phyloP scores from a whole-genome alignment of 2,329 filamentous ascomycete species.

The Colletotrichum tabaci region DNA sequence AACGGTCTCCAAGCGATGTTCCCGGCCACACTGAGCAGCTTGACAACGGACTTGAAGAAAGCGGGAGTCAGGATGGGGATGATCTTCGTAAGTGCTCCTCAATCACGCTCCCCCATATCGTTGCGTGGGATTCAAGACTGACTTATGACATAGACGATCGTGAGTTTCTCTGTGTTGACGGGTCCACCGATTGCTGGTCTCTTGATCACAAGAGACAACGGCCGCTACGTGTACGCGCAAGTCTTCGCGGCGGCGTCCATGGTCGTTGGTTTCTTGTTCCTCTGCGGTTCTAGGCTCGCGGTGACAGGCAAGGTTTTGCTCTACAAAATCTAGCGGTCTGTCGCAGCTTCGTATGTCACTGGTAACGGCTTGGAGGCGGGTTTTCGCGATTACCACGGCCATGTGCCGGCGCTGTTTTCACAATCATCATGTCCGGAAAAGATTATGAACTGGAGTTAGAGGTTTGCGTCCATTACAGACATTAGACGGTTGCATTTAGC shows the following conservation, averaged over 20 bases:
- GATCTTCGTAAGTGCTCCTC: slow-evolving; percentile 57
- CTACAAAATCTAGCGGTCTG: neutral
- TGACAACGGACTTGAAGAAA: slow-evolving; percentile 66
- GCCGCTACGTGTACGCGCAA: neutral
- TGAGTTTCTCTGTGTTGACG: slow-evolving; percentile 66
- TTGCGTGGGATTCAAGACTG: neutral
- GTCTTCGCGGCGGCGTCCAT: neutral
- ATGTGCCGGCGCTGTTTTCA: too few relatives aligned
- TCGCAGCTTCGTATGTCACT: neutral
- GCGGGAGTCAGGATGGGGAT: slow-evolving; percentile 70
- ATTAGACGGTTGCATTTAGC: too few relatives aligned
- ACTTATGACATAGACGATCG: slow-evolving; percentile 54
- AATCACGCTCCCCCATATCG: neutral
- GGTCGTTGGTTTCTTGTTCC: neutral
- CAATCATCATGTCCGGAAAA: too few relatives aligned
- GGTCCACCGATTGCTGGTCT: slow-evolving; percentile 67
- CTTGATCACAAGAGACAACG: slow-evolving; percentile 54
- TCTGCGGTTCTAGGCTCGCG: neutral
- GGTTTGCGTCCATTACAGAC: too few relatives aligned
- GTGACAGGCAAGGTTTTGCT: slow-evolving; percentile 1
- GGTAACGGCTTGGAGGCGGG: neutral
- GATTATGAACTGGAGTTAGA: too few relatives aligned
- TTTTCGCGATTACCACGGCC: neutral
- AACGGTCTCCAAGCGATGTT: slow-evolving; percentile 77
- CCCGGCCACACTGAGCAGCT: slow-evolving; percentile 70